phyloP scores from a whole-genome alignment of 371 early-diverging fungal species.

The Nematocida sp. region DNA sequence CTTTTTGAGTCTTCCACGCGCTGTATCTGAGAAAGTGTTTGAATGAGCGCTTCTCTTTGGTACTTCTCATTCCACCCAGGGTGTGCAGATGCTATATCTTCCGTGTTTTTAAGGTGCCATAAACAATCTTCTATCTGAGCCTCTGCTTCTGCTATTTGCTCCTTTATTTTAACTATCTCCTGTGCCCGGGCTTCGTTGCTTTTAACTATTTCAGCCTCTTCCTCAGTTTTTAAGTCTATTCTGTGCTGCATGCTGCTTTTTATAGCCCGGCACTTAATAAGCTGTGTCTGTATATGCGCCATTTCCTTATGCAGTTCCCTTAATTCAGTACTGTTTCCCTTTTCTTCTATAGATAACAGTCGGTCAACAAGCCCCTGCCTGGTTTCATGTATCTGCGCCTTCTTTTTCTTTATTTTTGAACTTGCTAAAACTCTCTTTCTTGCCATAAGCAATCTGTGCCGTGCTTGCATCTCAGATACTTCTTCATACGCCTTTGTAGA shows the following conservation, averaged over 20 bases:
- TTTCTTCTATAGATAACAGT: background rate
- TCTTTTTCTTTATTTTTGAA: slow-evolving; percentile 27
- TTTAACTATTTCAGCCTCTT: background rate
- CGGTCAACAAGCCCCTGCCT: background rate
- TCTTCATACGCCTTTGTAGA: slow-evolving; percentile 51
- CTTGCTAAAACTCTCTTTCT: background rate
- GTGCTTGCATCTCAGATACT: slow-evolving; percentile 36
- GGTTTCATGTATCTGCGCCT: background rate
- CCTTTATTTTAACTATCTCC: slow-evolving; percentile 7
- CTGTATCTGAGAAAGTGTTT: slow-evolving; percentile 27
- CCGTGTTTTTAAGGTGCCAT: slow-evolving; percentile 25
- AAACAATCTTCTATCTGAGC: slow-evolving; percentile 40
- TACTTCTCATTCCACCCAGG: background rate
- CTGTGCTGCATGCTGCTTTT: slow-evolving; percentile 73
- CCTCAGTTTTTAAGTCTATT: slow-evolving; percentile 64
- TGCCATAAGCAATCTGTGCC: slow-evolving; percentile 53
- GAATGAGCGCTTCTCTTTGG: slow-evolving; percentile 17
- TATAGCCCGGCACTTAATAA: slow-evolving; percentile 73
- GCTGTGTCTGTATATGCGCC: slow-evolving; percentile 81
- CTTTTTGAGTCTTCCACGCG: slow-evolving; percentile 48
- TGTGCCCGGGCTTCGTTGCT: background rate
- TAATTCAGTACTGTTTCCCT: slow-evolving; percentile 71
- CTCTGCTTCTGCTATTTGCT: slow-evolving; percentile 42
- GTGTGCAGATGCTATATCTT: background rate
- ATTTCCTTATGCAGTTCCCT: slow-evolving; percentile 82